A percentile compares a stretch with the other conserved stretches of the same genome.
These are phyloP conservation scores for Populus euphratica DNA, from an alignment of 345 rosid genomes.

Conservation along the genomic window DNA sequence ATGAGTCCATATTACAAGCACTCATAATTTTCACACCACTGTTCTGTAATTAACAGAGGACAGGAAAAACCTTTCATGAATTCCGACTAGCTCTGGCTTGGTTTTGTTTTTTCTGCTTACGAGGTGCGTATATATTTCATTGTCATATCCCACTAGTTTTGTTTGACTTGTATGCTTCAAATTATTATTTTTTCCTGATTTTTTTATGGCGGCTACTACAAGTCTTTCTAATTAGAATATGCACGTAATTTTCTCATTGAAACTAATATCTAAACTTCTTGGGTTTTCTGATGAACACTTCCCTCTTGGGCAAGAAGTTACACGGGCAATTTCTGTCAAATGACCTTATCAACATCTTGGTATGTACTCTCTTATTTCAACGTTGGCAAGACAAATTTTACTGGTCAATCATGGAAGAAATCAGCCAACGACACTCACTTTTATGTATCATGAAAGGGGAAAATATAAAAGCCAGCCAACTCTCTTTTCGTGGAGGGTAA, in stretches of 20 bases:
- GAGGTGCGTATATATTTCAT: too few species aligned
- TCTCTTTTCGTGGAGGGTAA: constrained; percentile 1
- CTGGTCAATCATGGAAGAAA: background rate
- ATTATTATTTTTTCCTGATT: too few species aligned
- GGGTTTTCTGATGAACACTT: background rate
- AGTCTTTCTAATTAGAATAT: too few species aligned
- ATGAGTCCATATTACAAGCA: too few species aligned
- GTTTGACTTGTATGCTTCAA: too few species aligned
- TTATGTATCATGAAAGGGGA: background rate
- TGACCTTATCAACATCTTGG: background rate
- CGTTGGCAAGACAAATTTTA: background rate
- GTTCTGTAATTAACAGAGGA: too few species aligned
- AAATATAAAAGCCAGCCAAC: background rate
- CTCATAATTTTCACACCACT: too few species aligned
- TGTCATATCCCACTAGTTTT: too few species aligned
- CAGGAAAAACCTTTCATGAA: too few species aligned
- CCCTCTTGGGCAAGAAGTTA: background rate
- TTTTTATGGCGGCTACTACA: too few species aligned
- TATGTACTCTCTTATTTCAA: background rate
- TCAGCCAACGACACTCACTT: background rate
- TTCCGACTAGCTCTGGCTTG: too few species aligned
- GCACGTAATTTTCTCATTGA: background rate
- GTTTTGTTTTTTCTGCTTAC: too few species aligned
- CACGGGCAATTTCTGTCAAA: background rate
- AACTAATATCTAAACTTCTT: background rate